Percentiles rank a stretch among this genome's conserved stretches.
Conservation (phyloP, 176 grass and related monocot genomes). For the Echinochloa phyllopogon region DNA sequence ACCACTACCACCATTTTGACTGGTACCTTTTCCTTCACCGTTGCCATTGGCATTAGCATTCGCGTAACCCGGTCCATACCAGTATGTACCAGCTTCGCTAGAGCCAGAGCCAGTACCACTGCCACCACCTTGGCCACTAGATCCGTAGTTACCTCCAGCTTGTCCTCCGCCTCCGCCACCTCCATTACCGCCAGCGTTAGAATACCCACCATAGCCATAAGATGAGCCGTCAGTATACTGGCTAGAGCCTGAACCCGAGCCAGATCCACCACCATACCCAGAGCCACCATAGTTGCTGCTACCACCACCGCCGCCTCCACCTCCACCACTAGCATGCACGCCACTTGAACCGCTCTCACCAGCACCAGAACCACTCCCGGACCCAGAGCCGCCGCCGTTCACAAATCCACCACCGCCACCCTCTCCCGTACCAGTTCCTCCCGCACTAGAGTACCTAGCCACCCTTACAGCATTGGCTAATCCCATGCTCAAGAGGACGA, state of each 20-base stretch:
- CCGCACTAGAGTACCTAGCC: background rate
- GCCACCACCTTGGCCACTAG: constrained; percentile 5
- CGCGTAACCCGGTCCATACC: background rate
- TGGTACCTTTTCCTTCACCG: background rate
- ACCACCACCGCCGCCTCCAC: background rate
- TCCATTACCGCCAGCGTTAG: background rate
- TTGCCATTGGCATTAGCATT: constrained; percentile 20
- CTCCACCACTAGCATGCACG: constrained; percentile 5
- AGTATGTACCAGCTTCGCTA: background rate
- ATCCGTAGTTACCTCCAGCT: background rate
- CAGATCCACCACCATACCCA: constrained; percentile 11
- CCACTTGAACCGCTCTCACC: background rate
- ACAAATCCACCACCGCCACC: background rate
- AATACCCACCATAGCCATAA: background rate
- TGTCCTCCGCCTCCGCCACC: constrained; percentile 10
- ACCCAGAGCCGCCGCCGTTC: background rate
- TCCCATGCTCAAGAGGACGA: constrained; percentile 30
- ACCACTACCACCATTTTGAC: constrained; percentile 5
- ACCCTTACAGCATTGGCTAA: constrained; percentile 24
- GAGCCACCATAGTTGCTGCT: background rate
- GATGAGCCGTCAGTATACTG: background rate
- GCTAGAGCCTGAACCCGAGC: background rate
- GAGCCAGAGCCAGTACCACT: constrained; percentile 14
- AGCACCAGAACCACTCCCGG: background rate
- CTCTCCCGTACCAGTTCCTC: background rate